phyloP scores from a whole-genome alignment of 495 filamentous ascomycete species.

The Podospora pseudocomata region DNA sequence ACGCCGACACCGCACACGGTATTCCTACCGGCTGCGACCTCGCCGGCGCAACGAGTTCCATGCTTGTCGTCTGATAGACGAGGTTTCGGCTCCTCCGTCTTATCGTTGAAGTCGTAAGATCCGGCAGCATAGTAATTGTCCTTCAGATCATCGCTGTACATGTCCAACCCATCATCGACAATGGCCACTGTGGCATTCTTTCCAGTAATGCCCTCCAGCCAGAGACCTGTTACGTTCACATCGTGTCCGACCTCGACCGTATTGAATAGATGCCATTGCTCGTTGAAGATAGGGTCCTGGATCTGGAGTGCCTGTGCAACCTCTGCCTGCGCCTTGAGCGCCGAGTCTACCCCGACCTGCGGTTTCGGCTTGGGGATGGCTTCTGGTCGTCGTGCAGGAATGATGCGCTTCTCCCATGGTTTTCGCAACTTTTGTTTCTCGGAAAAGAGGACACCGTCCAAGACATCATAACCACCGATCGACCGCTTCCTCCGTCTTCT shows the following conservation, averaged over 20 bases:
- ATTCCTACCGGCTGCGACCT: conserved; percentile 86
- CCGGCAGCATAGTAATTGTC: conserved; percentile 87
- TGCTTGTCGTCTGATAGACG: conserved; percentile 77
- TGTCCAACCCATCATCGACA: conserved; percentile 93
- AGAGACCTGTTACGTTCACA: conserved; percentile 88
- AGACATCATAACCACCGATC: conserved; percentile 48
- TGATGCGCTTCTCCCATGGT: conserved; percentile 71
- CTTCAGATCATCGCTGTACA: conserved; percentile 92
- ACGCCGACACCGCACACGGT: conserved; percentile 94
- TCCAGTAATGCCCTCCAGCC: conserved; percentile 89
- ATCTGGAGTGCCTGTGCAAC: conserved; percentile 66
- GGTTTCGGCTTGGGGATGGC: conserved; percentile 19
- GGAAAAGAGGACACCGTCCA: conserved; percentile 73
- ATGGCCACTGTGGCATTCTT: conserved; percentile 85
- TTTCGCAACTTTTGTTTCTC: conserved; percentile 75
- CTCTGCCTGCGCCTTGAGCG: conserved; percentile 54
- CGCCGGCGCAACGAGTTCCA: conserved; percentile 91
- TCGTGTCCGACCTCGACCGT: conserved; percentile 78
- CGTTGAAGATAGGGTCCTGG: conserved; percentile 80
- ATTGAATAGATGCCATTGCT: conserved; percentile 97
- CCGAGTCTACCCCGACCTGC: conserved; percentile 41
- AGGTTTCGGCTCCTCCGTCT: conserved; percentile 72
- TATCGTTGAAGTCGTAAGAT: conserved; percentile 94
- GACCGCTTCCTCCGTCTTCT: conserved; percentile 58
- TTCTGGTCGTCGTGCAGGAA: conserved; percentile 32